These are phyloP conservation scores for Fusarium pilosicola DNA, from an alignment of 2,329 filamentous ascomycete species.

Conservation along the genomic window DNA sequence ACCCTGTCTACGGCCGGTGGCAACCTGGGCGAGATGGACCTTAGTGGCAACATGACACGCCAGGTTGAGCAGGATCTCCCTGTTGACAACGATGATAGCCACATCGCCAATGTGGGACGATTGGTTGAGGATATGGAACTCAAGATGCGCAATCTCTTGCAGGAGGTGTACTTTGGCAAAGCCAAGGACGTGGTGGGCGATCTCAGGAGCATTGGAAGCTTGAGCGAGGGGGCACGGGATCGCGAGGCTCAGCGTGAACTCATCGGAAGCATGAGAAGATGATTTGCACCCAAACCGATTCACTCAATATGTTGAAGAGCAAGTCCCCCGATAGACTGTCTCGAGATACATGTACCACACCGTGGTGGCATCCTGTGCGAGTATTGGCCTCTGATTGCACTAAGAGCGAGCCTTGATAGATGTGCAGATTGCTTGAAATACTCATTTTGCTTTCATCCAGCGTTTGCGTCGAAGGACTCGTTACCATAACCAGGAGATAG, in stretches of 20 bases:
- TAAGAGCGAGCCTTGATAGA: slow-evolving; percentile 13
- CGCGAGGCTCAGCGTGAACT: slow-evolving; percentile 88
- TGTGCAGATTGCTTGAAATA: neutral
- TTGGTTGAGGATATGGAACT: slow-evolving; percentile 99
- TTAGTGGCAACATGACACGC: slow-evolving; percentile 97
- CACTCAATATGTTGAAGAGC: slow-evolving; percentile 16
- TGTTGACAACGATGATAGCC: slow-evolving; percentile 88
- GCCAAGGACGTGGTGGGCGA: slow-evolving; percentile 98
- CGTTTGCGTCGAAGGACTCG: neutral
- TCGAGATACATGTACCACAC: neutral
- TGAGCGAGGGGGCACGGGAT: slow-evolving; percentile 87
- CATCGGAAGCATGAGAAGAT: slow-evolving; percentile 71
- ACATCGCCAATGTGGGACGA: slow-evolving; percentile 93
- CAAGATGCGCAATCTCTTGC: slow-evolving; percentile 97
- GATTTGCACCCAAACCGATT: slow-evolving; percentile 28
- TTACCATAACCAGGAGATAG: neutral
- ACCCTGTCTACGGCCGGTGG: slow-evolving; percentile 73
- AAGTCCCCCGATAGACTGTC: slow-evolving; percentile 27
- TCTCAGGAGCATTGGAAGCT: slow-evolving; percentile 82
- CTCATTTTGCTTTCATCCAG: neutral
- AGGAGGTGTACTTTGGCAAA: slow-evolving; percentile 99
- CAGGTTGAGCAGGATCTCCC: slow-evolving; percentile 93
- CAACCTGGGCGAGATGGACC: slow-evolving; percentile 84
- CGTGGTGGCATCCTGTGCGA: neutral
- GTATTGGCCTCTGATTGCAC: neutral